Evolutionary conservation across 345 rosid species (phyloP).

Genomic region (Citrus cavaleriei): DNA sequence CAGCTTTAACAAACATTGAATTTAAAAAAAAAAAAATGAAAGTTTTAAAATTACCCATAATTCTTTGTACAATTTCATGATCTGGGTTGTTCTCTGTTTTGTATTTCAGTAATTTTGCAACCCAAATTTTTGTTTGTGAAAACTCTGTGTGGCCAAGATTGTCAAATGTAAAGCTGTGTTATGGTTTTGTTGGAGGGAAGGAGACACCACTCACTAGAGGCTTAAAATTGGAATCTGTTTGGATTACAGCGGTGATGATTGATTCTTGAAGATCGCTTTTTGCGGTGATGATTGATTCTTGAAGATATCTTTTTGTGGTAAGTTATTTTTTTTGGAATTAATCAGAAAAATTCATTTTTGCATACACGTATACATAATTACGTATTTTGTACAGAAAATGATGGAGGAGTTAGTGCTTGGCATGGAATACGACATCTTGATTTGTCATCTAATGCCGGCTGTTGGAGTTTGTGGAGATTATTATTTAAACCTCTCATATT

Average conservation of each 20-base stretch:
- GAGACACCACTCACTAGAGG: constrained; percentile 6
- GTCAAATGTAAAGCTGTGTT: constrained; percentile 10
- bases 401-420: constrained; percentile 10
- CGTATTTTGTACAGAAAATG: background rate
- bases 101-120: background rate
- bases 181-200: constrained; percentile 13
- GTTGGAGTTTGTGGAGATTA: constrained; percentile 19
- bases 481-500: background rate
- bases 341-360: background rate
- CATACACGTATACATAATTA: background rate
- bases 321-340: constrained; percentile 13
- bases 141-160: constrained; percentile 12
- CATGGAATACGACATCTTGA: constrained; percentile 22
- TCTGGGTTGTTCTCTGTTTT: constrained; percentile 23
- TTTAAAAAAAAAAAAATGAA: background rate
- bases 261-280: background rate
- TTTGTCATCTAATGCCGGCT: constrained; percentile 17
- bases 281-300: background rate
- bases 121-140: background rate
- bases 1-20: background rate
- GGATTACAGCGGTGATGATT: background rate
- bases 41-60: constrained; percentile 19
- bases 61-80: constrained; percentile 9
- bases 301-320: constrained; percentile 17
- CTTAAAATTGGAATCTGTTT: constrained; percentile 11